Evolutionary conservation across 2,329 filamentous ascomycete species (phyloP), one percentile per base, ranked within the genome.

Genomic region (Cladosporium sp.): DNA sequence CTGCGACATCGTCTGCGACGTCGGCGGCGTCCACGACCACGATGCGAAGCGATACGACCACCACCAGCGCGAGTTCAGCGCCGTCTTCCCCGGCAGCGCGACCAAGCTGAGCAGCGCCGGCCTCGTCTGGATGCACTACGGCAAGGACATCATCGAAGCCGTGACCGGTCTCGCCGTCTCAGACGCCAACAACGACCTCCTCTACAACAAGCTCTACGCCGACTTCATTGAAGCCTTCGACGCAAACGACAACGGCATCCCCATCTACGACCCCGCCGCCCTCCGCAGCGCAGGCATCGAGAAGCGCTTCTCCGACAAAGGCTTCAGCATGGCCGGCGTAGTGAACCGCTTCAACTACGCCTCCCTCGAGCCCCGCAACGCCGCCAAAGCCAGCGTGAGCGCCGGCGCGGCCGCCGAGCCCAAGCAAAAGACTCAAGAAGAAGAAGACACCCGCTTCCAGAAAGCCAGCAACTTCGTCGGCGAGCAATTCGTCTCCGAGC

Each of bases 1-100:
- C 53, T 96, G 92, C 78, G 88, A 96, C 75, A 96, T 89, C 50
- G 91, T 99, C 53, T 92, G 97, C 61, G 93, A 99, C 67, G 93
- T 97, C n/a, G 91, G 92, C 65, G 92, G 91, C 62, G 88, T 92
- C 70, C 97, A 99, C 73, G 86, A 96, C 65, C 73, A 88, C 50
- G 69, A 75, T 45, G 73, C 72, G 57, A 83, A 89, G 71, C 86
- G 92, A 63, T 99, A 88, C 77, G 93, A 99, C 73, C 93, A 99
- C 75, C 93, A 99, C 79, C 93, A 99, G 78, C 89, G 92, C 58
- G 85, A 84, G 65, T 99, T 99, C 77, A 72, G 73, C 53, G 86
- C 87, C 51, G 89, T 85, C 41, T 99, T 99, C 73, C 90, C 92
- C 17, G 81, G 81, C 54, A 86, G 87, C 64, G 69, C 73, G 49